phyloP scores from a whole-genome alignment of 2,329 filamentous ascomycete species.

The Cladosporium velox region DNA sequence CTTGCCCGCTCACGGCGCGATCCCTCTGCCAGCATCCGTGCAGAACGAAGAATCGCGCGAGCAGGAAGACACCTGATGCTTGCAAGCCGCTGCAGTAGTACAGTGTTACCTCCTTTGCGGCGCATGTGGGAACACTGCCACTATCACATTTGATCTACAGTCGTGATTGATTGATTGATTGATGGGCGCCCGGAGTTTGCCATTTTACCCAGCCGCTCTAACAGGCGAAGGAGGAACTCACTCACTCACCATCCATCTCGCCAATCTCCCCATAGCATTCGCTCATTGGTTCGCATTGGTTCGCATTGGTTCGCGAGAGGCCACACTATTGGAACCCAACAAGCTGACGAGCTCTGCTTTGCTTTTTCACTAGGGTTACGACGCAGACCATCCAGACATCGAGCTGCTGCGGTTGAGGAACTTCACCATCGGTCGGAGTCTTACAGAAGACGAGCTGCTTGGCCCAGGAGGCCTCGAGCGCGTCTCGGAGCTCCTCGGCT shows the following conservation, averaged over 20 bases:
- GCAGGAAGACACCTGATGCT: slow-evolving; percentile 14
- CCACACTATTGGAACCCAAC: not conserved
- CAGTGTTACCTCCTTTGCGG: not conserved
- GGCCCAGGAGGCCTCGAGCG: slow-evolving; percentile 63
- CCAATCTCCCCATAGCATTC: not conserved
- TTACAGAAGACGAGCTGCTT: slow-evolving; percentile 67
- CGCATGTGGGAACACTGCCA: not conserved
- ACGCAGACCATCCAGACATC: slow-evolving; percentile 74
- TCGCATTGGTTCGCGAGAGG: not conserved
- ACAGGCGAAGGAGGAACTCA: not conserved
- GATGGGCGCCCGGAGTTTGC: not conserved
- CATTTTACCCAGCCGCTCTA: slow-evolving; percentile 6
- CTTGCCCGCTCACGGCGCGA: slow-evolving; percentile 18
- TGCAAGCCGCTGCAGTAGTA: slow-evolving; percentile 10
- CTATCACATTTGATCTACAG: slow-evolving; percentile 5
- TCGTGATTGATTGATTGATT: not conserved
- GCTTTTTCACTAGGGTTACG: slow-evolving; percentile 62
- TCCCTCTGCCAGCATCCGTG: slow-evolving; percentile 17
- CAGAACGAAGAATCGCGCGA: slow-evolving; percentile 3
- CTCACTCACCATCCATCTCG: not conserved
- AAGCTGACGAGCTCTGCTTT: not conserved
- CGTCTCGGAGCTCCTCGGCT: slow-evolving; percentile 64
- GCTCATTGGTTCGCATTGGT: not conserved
- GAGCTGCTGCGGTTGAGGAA: slow-evolving; percentile 77
- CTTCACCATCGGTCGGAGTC: slow-evolving; percentile 69